Percentiles rank a stretch among this genome's conserved stretches.
Evolutionary conservation across 192 early-diverging fungal species (phyloP).

Genomic region (Powellomyces hirtus): DNA sequence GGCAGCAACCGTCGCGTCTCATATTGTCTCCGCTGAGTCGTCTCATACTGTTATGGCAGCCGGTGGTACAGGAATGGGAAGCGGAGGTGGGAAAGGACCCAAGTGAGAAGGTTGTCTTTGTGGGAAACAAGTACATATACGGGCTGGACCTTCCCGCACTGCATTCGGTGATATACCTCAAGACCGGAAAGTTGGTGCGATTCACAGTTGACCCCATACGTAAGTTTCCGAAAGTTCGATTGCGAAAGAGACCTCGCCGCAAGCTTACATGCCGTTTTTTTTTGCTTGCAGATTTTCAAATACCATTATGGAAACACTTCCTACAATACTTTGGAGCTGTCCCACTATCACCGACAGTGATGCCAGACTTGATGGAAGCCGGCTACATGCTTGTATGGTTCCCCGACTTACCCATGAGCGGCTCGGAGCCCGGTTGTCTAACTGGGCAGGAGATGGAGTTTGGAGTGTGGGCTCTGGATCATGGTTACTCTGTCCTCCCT

Average conservation of each 20-base stretch:
- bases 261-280: background rate
- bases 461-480: conserved; percentile 3
- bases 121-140: conserved; percentile 6
- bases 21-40: conserved; percentile 12
- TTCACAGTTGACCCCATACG: conserved; percentile 14
- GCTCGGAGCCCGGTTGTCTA: too few species aligned
- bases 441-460: too few species aligned
- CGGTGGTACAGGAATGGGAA: conserved; percentile 17
- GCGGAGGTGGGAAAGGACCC: background rate
- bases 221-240: too few species aligned
- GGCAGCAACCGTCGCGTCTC: conserved; percentile 15
- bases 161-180: conserved; percentile 18
- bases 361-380: background rate
- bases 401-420: too few species aligned
- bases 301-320: conserved; percentile 38
- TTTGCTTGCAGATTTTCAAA: conserved; percentile 26
- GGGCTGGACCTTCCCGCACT: conserved; percentile 9
- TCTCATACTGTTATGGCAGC: conserved; percentile 16
- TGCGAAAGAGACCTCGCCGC: background rate
- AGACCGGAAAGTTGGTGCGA: conserved; percentile 19
- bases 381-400: too few species aligned
- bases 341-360: background rate
- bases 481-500: conserved; percentile 21
- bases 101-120: conserved; percentile 2
- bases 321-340: conserved; percentile 39